phyloP scores from a whole-genome alignment of 2,329 filamentous ascomycete genomes.

The Penicillium corylophilum region DNA sequence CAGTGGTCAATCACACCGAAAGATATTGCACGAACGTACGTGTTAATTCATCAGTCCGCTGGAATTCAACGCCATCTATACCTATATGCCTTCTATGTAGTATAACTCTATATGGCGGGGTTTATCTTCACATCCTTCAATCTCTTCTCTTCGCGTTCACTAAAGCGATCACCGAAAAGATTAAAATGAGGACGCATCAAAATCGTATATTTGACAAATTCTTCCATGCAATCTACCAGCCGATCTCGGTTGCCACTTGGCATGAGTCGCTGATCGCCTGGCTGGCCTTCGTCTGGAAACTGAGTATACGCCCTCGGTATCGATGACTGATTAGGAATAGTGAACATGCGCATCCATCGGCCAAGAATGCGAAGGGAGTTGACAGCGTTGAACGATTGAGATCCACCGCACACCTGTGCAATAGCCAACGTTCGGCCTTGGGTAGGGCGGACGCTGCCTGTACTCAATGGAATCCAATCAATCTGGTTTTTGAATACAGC shows the following conservation, averaged over 20 bases:
- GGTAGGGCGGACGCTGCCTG: conserved; percentile 63
- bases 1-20: too few species aligned
- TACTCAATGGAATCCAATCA: conserved; percentile 66
- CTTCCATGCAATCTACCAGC: conserved; percentile 67
- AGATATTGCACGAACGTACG: too few species aligned
- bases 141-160: conserved; percentile 51
- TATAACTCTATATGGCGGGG: neutral
- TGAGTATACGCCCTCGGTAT: conserved; percentile 64
- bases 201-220: conserved; percentile 68
- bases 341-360: conserved; percentile 69
- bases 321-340: conserved; percentile 65
- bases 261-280: conserved; percentile 52
- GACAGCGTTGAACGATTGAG: conserved; percentile 66
- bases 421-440: conserved; percentile 65
- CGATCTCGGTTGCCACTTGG: conserved; percentile 59
- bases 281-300: conserved; percentile 53
- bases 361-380: conserved; percentile 65
- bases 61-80: too few species aligned
- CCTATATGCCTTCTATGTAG: too few species aligned
- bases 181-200: conserved; percentile 62
- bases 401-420: conserved; percentile 63
- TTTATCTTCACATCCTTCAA: conserved; percentile 19
- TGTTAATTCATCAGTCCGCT: too few species aligned
- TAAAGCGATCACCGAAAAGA: conserved; percentile 62
- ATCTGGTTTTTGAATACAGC: conserved; percentile 62